A percentile compares a stretch with the other conserved stretches of the same genome.
These are phyloP conservation scores for Deuterostichococcus epilithicus DNA, from an alignment of 139 green algal genomes.

Conservation along the genomic window DNA sequence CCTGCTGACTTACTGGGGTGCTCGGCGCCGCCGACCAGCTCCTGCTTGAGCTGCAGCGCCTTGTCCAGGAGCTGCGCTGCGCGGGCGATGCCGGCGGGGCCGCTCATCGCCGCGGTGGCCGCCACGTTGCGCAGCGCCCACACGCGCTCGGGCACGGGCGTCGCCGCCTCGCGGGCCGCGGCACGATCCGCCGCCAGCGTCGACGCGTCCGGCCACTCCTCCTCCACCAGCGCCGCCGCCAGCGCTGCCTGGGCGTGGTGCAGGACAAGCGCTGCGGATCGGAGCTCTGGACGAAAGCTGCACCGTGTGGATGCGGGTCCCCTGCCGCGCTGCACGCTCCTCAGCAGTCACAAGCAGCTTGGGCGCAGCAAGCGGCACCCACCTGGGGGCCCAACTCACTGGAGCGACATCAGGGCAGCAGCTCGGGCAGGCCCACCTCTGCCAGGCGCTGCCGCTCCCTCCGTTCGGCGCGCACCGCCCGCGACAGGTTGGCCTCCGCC, in stretches of 20 bases:
- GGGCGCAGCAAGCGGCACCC: too few relatives aligned
- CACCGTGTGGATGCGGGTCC: too few relatives aligned
- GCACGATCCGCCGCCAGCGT: slow-evolving; percentile 22
- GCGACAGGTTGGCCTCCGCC: slow-evolving; percentile 36
- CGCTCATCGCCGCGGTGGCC: slow-evolving; percentile 34
- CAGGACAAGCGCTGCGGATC: too few relatives aligned
- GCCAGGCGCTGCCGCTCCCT: slow-evolving; percentile 20
- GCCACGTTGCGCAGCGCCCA: slow-evolving; percentile 59
- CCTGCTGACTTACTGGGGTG: slow-evolving; percentile 26
- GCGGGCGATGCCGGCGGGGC: slow-evolving; percentile 21
- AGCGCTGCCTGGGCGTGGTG: slow-evolving; percentile 16
- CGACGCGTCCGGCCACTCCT: slow-evolving; percentile 49
- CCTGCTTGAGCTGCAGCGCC: slow-evolving; percentile 46
- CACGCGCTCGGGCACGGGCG: slow-evolving; percentile 44
- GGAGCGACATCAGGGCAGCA: too few relatives aligned
- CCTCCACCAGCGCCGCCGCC: slow-evolving; percentile 45
- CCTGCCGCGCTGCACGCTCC: too few relatives aligned
- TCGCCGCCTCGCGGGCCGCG: slow-evolving; percentile 38
- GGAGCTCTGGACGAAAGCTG: too few relatives aligned
- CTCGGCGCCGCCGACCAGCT: slow-evolving; percentile 22
- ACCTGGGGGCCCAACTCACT: too few relatives aligned
- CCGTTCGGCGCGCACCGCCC: background rate
- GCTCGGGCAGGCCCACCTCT: background rate
- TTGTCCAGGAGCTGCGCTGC: slow-evolving; percentile 39
- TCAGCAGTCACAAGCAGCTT: too few relatives aligned